Evolutionary conservation across 352 stramenopile genomes (phyloP).

Genomic region (Pythium scleroteichum): DNA sequence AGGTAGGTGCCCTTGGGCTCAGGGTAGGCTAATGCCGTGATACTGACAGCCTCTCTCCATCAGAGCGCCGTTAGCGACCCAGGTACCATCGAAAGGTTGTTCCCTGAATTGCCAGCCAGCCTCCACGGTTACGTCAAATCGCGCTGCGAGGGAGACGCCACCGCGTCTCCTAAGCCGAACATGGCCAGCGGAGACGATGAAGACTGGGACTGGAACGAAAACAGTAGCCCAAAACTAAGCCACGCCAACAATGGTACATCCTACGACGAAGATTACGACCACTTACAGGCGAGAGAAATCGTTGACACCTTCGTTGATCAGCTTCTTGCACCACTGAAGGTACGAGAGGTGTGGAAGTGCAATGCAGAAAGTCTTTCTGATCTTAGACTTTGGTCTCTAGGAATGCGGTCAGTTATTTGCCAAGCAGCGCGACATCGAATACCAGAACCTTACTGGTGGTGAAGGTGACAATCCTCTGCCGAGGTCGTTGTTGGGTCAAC

Average conservation of each 20-base stretch:
- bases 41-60: neutral
- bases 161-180: too few species aligned
- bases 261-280: conserved; percentile 29
- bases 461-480: conserved; percentile 13
- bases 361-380: too few species aligned
- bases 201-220: conserved; percentile 72
- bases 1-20: too few species aligned
- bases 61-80: conserved; percentile 9
- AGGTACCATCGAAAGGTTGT: neutral
- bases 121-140: neutral
- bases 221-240: neutral
- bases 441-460: neutral
- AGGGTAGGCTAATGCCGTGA: too few species aligned
- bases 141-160: too few species aligned
- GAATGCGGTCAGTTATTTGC: conserved; percentile 66
- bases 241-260: neutral
- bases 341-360: conserved; percentile 25
- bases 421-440: conserved; percentile 36
- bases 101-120: conserved; percentile 7
- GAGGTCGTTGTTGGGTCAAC: conserved; percentile 45
- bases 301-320: conserved; percentile 47
- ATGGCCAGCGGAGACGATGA: conserved; percentile 26
- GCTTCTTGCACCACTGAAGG: conserved; percentile 50
- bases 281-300: conserved; percentile 33
- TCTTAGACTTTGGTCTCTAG: conserved; percentile 22